These are phyloP conservation scores for Mycotypha africana DNA, from an alignment of 371 early-diverging fungal species.

Conservation along the genomic window DNA sequence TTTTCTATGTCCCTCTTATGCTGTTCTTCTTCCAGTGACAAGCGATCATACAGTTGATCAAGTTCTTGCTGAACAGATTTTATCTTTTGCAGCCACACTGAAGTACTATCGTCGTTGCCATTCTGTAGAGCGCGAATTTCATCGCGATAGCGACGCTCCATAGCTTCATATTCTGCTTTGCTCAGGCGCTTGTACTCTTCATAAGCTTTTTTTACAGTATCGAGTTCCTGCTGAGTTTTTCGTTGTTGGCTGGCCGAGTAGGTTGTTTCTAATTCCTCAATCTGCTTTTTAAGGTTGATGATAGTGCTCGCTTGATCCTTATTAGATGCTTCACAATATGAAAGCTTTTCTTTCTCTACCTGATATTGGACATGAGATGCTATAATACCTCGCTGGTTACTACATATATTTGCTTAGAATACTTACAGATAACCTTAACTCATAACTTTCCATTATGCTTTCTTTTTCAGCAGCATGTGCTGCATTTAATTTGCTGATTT, in stretches of 20 bases:
- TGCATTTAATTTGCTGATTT: not conserved
- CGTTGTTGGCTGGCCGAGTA: slow-evolving; percentile 20
- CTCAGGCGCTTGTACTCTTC: slow-evolving; percentile 24
- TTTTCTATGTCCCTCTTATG: slow-evolving; percentile 9
- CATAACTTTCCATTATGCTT: slow-evolving; percentile 3
- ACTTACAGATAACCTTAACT: not conserved
- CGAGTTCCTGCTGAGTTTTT: slow-evolving; percentile 26
- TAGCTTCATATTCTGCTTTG: slow-evolving; percentile 15
- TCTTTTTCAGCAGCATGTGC: not conserved
- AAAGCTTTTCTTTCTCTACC: slow-evolving; percentile 6
- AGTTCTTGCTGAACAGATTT: slow-evolving; percentile 29
- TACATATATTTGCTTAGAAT: not conserved
- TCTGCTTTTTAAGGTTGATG: slow-evolving; percentile 6
- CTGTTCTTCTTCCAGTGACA: slow-evolving; percentile 8
- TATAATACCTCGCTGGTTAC: too few species aligned
- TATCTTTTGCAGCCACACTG: slow-evolving; percentile 39
- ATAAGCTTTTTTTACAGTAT: slow-evolving; percentile 9
- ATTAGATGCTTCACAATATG: not conserved
- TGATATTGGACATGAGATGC: too few species aligned
- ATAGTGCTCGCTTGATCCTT: slow-evolving; percentile 1
- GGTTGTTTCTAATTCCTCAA: slow-evolving; percentile 14
- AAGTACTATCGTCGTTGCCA: slow-evolving; percentile 36
- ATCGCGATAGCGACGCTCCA: slow-evolving; percentile 33
- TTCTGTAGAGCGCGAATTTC: slow-evolving; percentile 34
- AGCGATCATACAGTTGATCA: slow-evolving; percentile 17